phyloP scores from a whole-genome alignment of 2,329 filamentous ascomycete species.

The Rutstroemia sp. region DNA sequence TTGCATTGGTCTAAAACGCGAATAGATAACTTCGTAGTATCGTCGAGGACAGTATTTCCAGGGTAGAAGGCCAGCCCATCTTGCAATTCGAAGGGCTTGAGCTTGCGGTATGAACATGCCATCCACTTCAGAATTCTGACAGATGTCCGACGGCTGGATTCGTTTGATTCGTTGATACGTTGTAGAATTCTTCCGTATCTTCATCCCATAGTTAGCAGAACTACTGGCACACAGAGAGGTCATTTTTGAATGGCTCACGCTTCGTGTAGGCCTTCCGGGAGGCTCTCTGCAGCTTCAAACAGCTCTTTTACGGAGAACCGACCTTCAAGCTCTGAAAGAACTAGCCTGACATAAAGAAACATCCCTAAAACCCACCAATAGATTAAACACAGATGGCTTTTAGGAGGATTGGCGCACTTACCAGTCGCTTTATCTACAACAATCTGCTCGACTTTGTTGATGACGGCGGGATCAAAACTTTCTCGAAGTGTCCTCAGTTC shows the following conservation, averaged over 20 bases:
- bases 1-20: slow-evolving; percentile 12
- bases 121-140: slow-evolving; percentile 11
- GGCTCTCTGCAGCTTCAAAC: not conserved
- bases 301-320: slow-evolving; percentile 8
- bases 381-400: not conserved
- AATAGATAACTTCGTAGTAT: not conserved
- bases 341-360: slow-evolving; percentile 14
- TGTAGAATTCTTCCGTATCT: slow-evolving; percentile 11
- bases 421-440: slow-evolving; percentile 11
- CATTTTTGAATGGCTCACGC: slow-evolving; percentile 5
- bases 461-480: not conserved
- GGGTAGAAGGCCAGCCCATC: slow-evolving; percentile 8
- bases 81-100: slow-evolving; percentile 11
- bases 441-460: slow-evolving; percentile 2
- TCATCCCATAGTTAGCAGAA: not conserved
- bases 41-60: not conserved
- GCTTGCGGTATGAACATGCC: slow-evolving; percentile 10
- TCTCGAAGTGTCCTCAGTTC: not conserved
- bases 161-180: slow-evolving; percentile 1
- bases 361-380: slow-evolving; percentile 3
- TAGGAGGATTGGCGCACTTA: not conserved
- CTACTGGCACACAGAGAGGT: not conserved
- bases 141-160: not conserved
- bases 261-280: slow-evolving; percentile 11
- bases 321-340: slow-evolving; percentile 4